Conservation (phyloP, 331 rosid genomes). For the Telfairia occidentalis region DNA sequence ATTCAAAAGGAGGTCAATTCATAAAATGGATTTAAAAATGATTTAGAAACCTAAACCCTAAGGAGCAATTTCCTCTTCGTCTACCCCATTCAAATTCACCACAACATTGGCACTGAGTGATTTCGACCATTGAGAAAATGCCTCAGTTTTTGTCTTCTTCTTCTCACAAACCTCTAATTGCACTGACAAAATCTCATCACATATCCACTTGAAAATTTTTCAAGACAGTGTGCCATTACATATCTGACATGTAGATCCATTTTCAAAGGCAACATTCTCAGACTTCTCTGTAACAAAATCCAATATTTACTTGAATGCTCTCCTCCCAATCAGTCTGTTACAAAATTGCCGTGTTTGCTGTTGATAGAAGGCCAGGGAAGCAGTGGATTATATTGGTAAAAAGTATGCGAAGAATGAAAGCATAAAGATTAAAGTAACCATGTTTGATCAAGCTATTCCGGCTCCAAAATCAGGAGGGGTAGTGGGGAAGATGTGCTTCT, state of each 20-base stretch:
- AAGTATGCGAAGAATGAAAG: slow-evolving; percentile 42
- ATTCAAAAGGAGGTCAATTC: too few species aligned
- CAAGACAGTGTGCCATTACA: slow-evolving; percentile 35
- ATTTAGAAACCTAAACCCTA: slow-evolving; percentile 15
- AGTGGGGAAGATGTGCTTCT: slow-evolving; percentile 41
- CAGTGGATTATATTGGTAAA: slow-evolving; percentile 59
- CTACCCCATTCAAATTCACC: neutral
- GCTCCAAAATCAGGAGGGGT: slow-evolving; percentile 26
- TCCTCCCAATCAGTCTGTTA: slow-evolving; percentile 42
- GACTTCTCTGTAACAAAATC: slow-evolving; percentile 64
- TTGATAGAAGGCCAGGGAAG: slow-evolving; percentile 60
- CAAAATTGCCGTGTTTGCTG: slow-evolving; percentile 38
- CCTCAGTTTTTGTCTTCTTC: slow-evolving; percentile 6
- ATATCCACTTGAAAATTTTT: neutral
- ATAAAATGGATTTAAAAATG: too few species aligned
- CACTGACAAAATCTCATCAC: slow-evolving; percentile 15
- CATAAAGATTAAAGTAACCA: slow-evolving; percentile 63
- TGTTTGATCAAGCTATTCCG: slow-evolving; percentile 55
- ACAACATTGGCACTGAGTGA: slow-evolving; percentile 31
- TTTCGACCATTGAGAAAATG: slow-evolving; percentile 40
- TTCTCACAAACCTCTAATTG: slow-evolving; percentile 15
- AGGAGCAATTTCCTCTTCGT: neutral
- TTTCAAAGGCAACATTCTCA: slow-evolving; percentile 53
- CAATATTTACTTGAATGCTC: slow-evolving; percentile 50
- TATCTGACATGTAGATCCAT: slow-evolving; percentile 55